Conservation (phyloP, 2,329 filamentous ascomycete species). For the Fusarium scirpi region DNA sequence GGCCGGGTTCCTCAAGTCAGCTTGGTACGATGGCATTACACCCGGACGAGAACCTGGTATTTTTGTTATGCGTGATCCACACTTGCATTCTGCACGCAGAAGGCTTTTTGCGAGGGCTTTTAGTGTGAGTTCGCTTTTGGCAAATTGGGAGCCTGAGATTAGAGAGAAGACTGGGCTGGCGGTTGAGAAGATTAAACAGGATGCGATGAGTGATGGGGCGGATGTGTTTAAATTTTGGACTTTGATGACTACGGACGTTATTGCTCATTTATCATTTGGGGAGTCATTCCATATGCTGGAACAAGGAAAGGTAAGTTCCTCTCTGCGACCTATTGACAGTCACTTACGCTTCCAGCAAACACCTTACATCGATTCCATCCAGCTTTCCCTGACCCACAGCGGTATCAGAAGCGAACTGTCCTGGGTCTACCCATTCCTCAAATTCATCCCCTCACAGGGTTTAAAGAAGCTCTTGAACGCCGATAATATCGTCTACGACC, state of each 20-base stretch:
- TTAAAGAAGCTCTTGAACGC: not conserved
- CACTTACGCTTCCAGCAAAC: no score
- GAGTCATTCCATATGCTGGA: conserved; percentile 32
- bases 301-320: conserved; percentile 14
- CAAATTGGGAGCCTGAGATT: conserved; percentile 21
- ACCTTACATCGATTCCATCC: not conserved
- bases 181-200: not conserved
- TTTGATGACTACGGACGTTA: conserved; percentile 27
- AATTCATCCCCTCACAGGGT: accelerated
- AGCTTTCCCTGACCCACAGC: not conserved
- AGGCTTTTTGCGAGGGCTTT: conserved; percentile 25
- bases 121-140: conserved; percentile 2
- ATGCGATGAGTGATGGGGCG: not conserved
- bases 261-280: conserved; percentile 28
- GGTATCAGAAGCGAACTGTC: not conserved
- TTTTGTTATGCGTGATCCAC: conserved; percentile 29
- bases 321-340: no score
- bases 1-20: conserved; percentile 18
- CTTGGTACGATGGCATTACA: conserved; percentile 18
- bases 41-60: not conserved
- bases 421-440: not conserved
- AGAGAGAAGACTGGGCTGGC: conserved; percentile 4
- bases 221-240: conserved; percentile 40
- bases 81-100: conserved; percentile 13
- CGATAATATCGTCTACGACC: not conserved